Evolutionary conservation across 2,329 filamentous ascomycete species (phyloP).

Genomic region (Sarocladiaceae sp.): DNA sequence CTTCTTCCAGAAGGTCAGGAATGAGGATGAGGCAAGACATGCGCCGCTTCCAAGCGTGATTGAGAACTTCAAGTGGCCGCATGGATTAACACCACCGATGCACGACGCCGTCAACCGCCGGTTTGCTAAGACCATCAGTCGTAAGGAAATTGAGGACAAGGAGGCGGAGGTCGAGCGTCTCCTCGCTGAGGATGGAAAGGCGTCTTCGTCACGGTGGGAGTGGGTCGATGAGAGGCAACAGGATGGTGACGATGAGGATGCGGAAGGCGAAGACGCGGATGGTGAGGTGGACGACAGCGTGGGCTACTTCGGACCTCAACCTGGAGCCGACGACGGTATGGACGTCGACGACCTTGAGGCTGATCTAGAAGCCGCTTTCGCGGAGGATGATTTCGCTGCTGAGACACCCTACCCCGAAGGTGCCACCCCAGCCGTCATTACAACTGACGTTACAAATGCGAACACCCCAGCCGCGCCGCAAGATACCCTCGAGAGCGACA

Average conservation of each 20-base stretch:
- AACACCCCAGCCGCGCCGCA: slow-evolving; percentile 40
- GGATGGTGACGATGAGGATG: slow-evolving; percentile 46
- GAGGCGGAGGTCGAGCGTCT: slow-evolving; percentile 73
- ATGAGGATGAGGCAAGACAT: slow-evolving; percentile 59
- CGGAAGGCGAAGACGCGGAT: slow-evolving; percentile 49
- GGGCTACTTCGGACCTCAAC: slow-evolving; percentile 29
- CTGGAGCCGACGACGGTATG: slow-evolving; percentile 30
- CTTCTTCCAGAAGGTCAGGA: slow-evolving; percentile 62
- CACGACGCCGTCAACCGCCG: slow-evolving; percentile 75
- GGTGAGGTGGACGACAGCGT: slow-evolving; percentile 39
- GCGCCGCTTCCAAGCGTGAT: slow-evolving; percentile 66
- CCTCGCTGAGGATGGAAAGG: slow-evolving; percentile 60
- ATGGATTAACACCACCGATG: slow-evolving; percentile 84
- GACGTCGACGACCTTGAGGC: slow-evolving; percentile 39
- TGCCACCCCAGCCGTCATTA: slow-evolving; percentile 39
- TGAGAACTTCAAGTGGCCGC: slow-evolving; percentile 69
- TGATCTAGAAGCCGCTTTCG: slow-evolving; percentile 49
- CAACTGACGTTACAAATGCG: slow-evolving; percentile 29
- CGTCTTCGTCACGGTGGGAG: slow-evolving; percentile 56
- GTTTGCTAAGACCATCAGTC: slow-evolving; percentile 76
- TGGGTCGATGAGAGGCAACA: slow-evolving; percentile 49
- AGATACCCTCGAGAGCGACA: slow-evolving; percentile 36
- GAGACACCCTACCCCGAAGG: slow-evolving; percentile 36
- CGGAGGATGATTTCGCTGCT: slow-evolving; percentile 26
- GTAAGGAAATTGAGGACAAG: slow-evolving; percentile 78